These are phyloP conservation scores for Trichoderma parareesei DNA, from an alignment of 495 filamentous ascomycete species.

Conservation along the genomic window DNA sequence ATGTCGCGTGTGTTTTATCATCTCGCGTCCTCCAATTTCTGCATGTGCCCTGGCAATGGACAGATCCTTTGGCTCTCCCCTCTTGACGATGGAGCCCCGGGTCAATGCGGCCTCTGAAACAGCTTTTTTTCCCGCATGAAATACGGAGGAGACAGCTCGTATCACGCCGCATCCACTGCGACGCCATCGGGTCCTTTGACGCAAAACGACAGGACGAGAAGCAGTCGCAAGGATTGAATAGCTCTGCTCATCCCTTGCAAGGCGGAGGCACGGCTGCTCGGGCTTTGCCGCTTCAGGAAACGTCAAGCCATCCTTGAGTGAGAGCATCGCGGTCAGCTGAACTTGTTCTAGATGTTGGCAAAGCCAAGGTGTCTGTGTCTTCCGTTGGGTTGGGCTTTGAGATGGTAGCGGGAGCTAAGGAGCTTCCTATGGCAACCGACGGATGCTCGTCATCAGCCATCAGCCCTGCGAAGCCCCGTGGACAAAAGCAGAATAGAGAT, in stretches of 20 bases:
- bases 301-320: background rate
- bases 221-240: background rate
- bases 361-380: too few relatives aligned
- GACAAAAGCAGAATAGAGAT: background rate
- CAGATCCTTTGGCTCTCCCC: background rate
- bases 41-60: background rate
- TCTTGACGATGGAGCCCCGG: background rate
- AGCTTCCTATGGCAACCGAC: background rate
- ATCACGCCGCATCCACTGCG: background rate
- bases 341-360: background rate
- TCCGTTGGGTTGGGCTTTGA: background rate
- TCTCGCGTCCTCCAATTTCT: background rate
- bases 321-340: background rate
- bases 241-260: background rate
- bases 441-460: background rate
- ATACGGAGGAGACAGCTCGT: background rate
- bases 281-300: constrained; percentile 1
- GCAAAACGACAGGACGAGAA: background rate
- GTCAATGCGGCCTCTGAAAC: background rate
- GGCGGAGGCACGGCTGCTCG: background rate
- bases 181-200: background rate
- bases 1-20: background rate
- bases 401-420: background rate
- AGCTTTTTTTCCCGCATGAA: background rate
- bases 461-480: background rate